phyloP scores from a whole-genome alignment of 164 flowering plant species.

The Magnolia sinica region DNA sequence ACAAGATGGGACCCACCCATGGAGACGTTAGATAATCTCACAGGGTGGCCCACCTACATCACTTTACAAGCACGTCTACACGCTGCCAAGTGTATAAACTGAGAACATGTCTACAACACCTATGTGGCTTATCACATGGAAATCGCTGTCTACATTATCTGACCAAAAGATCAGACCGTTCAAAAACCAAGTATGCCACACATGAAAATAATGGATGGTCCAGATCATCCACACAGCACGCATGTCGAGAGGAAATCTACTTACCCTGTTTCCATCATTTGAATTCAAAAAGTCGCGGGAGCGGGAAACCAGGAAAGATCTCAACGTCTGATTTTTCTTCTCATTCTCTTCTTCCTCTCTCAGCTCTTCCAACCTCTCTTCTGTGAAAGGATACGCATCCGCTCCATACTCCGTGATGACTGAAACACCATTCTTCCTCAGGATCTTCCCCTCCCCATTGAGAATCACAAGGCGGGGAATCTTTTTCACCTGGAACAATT shows the following conservation, averaged over 20 bases:
- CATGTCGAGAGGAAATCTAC: neutral
- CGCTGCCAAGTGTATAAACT: too few relatives aligned
- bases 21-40: too few relatives aligned
- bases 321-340: slow-evolving; percentile 49
- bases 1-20: too few relatives aligned
- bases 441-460: slow-evolving; percentile 42
- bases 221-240: too few relatives aligned
- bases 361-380: slow-evolving; percentile 39
- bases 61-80: too few relatives aligned
- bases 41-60: too few relatives aligned
- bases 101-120: too few relatives aligned
- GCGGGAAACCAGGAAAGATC: slow-evolving; percentile 38
- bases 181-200: too few relatives aligned
- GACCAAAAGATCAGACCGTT: too few relatives aligned
- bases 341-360: slow-evolving; percentile 55
- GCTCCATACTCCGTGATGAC: slow-evolving; percentile 46
- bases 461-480: slow-evolving; percentile 63
- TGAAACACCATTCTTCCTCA: slow-evolving; percentile 36
- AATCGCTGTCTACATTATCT: too few relatives aligned
- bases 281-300: slow-evolving; percentile 49
- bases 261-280: slow-evolving; percentile 42
- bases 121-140: too few relatives aligned
- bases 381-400: slow-evolving; percentile 55
- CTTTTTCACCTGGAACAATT: slow-evolving; percentile 41
- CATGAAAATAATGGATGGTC: too few relatives aligned